These are phyloP conservation scores for Nadsonia starkeyi-henricii DNA, from an alignment of 1,139 yeast genomes.

Conservation along the genomic window DNA sequence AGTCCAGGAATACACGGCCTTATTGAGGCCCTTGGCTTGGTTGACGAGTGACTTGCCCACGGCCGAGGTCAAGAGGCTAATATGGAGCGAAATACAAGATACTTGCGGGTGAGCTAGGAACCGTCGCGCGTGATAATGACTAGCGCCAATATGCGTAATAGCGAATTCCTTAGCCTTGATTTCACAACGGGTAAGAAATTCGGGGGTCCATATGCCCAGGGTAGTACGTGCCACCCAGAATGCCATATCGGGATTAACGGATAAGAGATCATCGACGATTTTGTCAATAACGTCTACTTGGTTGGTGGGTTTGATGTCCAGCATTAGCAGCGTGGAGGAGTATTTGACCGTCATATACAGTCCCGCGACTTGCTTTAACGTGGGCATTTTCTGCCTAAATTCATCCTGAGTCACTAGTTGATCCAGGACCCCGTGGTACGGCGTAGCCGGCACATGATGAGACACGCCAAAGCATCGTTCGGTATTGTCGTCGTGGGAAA, in stretches of 20 bases:
- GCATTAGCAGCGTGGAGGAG: conserved; percentile 39
- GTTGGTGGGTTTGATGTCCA: conserved; percentile 70
- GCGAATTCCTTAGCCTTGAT: conserved; percentile 29
- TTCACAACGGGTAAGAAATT: conserved; percentile 41
- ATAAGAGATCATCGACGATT: conserved; percentile 36
- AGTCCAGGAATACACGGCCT: conserved; percentile 71
- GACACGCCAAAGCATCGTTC: conserved; percentile 41
- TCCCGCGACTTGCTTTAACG: conserved; percentile 42
- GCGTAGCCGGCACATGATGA: conserved; percentile 25
- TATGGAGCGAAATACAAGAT: conserved; percentile 31
- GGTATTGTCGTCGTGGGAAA: conserved; percentile 60
- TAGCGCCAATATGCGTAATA: conserved; percentile 40
- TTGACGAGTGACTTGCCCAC: conserved; percentile 27
- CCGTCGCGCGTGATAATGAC: conserved; percentile 24
- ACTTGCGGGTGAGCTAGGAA: conserved; percentile 26
- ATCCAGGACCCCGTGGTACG: conserved; percentile 31
- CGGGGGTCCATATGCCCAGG: conserved; percentile 71
- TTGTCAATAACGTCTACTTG: conserved; percentile 42
- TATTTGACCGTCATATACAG: conserved; percentile 39
- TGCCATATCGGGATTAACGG: conserved; percentile 34
- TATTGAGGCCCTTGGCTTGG: conserved; percentile 28
- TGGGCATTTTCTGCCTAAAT: conserved; percentile 44
- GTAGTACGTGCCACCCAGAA: conserved; percentile 61
- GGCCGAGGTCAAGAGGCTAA: conserved; percentile 28
- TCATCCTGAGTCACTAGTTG: conserved; percentile 39